Evolutionary conservation across 2,329 filamentous ascomycete species (phyloP).

Genomic region (Pyricularia grisea): DNA sequence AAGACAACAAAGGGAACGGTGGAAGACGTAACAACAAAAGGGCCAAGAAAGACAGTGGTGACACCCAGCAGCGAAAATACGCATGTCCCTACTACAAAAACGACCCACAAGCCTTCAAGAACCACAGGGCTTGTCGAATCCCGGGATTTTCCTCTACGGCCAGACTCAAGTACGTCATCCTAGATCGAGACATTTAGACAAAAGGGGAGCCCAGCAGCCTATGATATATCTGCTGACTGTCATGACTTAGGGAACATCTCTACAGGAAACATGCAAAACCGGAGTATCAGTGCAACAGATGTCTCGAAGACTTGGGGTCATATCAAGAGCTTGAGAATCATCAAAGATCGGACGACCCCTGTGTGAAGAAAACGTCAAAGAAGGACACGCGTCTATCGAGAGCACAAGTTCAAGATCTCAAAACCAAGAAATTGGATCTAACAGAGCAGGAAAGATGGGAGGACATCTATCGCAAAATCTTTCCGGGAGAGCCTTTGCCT

Average conservation of each 20-base stretch:
- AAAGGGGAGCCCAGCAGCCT: neutral
- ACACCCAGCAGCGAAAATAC: constrained; percentile 4
- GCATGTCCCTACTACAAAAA: constrained; percentile 17
- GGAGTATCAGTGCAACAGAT: constrained; percentile 16
- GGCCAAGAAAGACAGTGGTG: neutral
- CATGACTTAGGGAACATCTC: constrained; percentile 16
- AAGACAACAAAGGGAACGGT: constrained; percentile 5
- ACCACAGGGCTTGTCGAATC: constrained; percentile 15
- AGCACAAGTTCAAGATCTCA: constrained; percentile 19
- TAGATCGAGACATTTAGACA: neutral
- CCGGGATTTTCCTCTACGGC: constrained; percentile 15
- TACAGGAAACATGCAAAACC: constrained; percentile 15
- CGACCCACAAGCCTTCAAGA: constrained; percentile 12
- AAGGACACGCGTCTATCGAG: constrained; percentile 32
- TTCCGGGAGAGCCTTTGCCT: constrained; percentile 12
- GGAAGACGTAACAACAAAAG: constrained; percentile 8
- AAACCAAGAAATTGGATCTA: constrained; percentile 9
- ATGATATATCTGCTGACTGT: neutral
- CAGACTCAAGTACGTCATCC: constrained; percentile 14
- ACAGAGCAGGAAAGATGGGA: constrained; percentile 14
- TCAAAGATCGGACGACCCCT: constrained; percentile 17
- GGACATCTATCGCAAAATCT: constrained; percentile 15
- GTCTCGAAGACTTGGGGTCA: constrained; percentile 15
- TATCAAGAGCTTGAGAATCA: constrained; percentile 14
- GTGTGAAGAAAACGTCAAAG: constrained; percentile 32